Percentiles rank a stretch among this genome's conserved stretches.
Evolutionary conservation across 2,329 filamentous ascomycete species (phyloP).

Genomic region (Orbilia blumenaviensis): DNA sequence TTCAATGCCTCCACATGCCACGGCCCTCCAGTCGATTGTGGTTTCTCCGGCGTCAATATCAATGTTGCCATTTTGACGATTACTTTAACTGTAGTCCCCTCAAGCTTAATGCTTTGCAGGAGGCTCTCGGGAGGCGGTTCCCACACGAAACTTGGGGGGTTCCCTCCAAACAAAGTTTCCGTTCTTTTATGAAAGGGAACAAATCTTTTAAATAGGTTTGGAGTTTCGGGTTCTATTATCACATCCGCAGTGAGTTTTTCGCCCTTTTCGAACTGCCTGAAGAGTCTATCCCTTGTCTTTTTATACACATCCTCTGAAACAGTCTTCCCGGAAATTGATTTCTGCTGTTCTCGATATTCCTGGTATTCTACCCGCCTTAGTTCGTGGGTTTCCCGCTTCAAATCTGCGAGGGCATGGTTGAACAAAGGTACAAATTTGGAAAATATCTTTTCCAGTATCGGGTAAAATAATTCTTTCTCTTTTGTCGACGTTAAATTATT

Average conservation of each 20-base stretch:
- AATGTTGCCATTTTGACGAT: slow-evolving; percentile 24
- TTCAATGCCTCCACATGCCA: slow-evolving; percentile 16
- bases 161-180: neutral
- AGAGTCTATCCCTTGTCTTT: slow-evolving; percentile 1
- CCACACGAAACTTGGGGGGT: neutral
- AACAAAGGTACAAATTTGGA: slow-evolving; percentile 13
- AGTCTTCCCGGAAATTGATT: neutral
- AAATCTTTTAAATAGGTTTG: neutral
- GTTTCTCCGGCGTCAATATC: neutral
- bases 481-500: neutral
- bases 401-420: slow-evolving; percentile 1
- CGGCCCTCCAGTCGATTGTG: neutral
- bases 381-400: neutral
- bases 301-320: neutral
- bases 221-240: neutral
- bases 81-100: neutral
- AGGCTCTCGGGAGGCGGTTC: neutral
- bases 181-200: neutral
- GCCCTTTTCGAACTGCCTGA: slow-evolving; percentile 5
- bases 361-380: slow-evolving; percentile 1
- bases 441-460: slow-evolving; percentile 21
- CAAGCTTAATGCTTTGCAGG: neutral
- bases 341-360: slow-evolving; percentile 4
- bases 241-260: slow-evolving; percentile 9
- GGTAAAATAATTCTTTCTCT: slow-evolving; percentile 4